Conservation (phyloP, 2,329 filamentous ascomycete genomes). For the Sclerotinia spermophila region DNA sequence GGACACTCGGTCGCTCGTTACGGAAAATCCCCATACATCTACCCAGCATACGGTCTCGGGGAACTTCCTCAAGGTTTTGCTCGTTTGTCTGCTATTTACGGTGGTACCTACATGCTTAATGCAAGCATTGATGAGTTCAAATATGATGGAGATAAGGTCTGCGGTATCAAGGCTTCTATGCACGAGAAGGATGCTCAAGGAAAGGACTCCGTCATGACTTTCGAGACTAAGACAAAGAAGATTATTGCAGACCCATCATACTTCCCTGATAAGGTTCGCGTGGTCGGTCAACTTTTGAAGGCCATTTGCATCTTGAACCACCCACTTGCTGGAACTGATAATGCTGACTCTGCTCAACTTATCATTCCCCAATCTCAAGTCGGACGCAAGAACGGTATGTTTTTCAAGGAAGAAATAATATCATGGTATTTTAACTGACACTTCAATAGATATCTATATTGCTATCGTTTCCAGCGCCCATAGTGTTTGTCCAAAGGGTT, state of each 20-base stretch:
- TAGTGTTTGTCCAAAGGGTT: constrained; percentile 98
- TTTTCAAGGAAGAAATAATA: constrained; percentile 44
- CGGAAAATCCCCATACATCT: constrained; percentile 98
- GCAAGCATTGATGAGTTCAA: constrained; percentile 86
- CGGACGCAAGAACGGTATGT: constrained; percentile 75
- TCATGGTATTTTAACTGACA: constrained; percentile 17
- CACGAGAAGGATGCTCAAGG: constrained; percentile 63
- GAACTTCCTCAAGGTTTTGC: constrained; percentile 98
- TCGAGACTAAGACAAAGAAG: constrained; percentile 93
- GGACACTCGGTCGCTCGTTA: constrained; percentile 97
- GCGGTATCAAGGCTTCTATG: constrained; percentile 97
- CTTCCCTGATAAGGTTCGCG: constrained; percentile 84
- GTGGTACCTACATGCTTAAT: constrained; percentile 99
- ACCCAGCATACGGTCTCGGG: constrained; percentile 94
- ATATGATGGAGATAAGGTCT: constrained; percentile 81
- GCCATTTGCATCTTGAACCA: constrained; percentile 98
- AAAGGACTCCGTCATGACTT: constrained; percentile 73
- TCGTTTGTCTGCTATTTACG: constrained; percentile 95
- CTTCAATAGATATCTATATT: constrained; percentile 79
- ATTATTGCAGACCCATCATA: constrained; percentile 96
- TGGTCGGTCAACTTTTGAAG: constrained; percentile 86
- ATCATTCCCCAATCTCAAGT: constrained; percentile 99
- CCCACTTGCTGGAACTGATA: constrained; percentile 83
- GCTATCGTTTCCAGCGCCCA: constrained; percentile 93
- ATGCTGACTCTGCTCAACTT: constrained; percentile 85